Conservation (phyloP, 441 rosid genomes). For the Populus hybrid region DNA sequence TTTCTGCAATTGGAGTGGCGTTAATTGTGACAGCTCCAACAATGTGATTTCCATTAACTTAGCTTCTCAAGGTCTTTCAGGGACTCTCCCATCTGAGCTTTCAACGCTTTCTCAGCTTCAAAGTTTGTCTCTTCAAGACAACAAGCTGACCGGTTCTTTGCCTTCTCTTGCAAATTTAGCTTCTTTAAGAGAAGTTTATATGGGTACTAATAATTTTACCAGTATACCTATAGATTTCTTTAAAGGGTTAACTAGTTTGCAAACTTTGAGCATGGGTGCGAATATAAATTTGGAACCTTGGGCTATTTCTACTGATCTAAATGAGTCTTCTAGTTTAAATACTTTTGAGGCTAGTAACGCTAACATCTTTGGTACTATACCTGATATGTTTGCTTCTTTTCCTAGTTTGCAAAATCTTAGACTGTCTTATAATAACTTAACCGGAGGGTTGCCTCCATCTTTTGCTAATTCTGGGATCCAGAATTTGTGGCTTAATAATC, state of each 20-base stretch:
- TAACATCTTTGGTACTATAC: slow-evolving; percentile 45
- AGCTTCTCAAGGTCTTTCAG: slow-evolving; percentile 31
- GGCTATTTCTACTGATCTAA: slow-evolving; percentile 54
- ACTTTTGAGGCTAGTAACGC: slow-evolving; percentile 38
- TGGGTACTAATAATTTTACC: slow-evolving; percentile 49
- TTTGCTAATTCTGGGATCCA: slow-evolving; percentile 41
- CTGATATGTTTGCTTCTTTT: slow-evolving; percentile 51
- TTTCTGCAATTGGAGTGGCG: slow-evolving; percentile 51
- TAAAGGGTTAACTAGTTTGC: slow-evolving; percentile 49
- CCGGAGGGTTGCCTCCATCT: slow-evolving; percentile 57
- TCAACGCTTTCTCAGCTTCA: slow-evolving; percentile 52
- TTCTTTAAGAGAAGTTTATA: slow-evolving; percentile 33
- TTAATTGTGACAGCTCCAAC: slow-evolving; percentile 39
- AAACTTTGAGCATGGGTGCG: slow-evolving; percentile 34
- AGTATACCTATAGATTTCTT: slow-evolving; percentile 46
- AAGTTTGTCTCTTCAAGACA: slow-evolving; percentile 38
- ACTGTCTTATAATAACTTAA: slow-evolving; percentile 60
- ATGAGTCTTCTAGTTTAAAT: slow-evolving; percentile 32
- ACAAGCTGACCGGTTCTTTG: slow-evolving; percentile 47
- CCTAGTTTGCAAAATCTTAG: slow-evolving; percentile 41
- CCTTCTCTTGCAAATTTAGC: slow-evolving; percentile 54
- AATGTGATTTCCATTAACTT: slow-evolving; percentile 41
- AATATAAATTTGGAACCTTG: slow-evolving; percentile 35
- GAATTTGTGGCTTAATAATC: slow-evolving; percentile 61
- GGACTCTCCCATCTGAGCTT: slow-evolving; percentile 46